Percentiles rank a stretch among this genome's conserved stretches.
Conservation (phyloP, 306 rosid genomes). For the Adenanthera pavonina region DNA sequence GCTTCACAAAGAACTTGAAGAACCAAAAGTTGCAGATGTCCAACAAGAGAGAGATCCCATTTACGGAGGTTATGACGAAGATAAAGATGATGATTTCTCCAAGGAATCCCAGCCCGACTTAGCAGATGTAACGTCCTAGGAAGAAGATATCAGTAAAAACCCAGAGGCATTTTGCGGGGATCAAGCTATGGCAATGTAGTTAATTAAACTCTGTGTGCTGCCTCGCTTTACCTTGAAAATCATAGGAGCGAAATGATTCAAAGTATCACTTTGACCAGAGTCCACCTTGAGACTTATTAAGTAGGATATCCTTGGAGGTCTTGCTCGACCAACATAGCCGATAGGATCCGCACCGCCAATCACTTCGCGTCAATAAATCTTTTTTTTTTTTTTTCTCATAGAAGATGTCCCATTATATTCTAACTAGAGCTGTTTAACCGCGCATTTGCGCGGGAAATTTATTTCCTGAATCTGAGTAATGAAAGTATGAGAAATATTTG, state of each 20-base stretch:
- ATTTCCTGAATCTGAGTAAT: too few relatives aligned
- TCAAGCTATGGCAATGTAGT: neutral
- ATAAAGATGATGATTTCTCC: constrained; percentile 23
- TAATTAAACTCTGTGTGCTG: neutral
- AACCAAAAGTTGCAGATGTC: constrained; percentile 34
- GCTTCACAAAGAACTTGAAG: constrained; percentile 21
- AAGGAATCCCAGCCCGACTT: constrained; percentile 38
- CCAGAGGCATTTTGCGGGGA: neutral
- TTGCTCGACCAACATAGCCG: neutral
- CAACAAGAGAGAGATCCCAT: constrained; percentile 33
- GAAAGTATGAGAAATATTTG: too few relatives aligned
- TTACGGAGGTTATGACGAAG: constrained; percentile 27
- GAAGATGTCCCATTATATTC: neutral
- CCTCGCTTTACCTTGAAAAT: neutral
- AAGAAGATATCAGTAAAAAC: neutral
- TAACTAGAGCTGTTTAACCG: neutral
- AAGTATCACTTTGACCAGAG: neutral
- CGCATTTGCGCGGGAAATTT: too few relatives aligned
- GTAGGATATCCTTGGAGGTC: neutral
- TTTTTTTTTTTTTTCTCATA: neutral
- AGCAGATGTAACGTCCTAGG: constrained; percentile 34
- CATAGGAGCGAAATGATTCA: neutral
- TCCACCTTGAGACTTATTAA: neutral
- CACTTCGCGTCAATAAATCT: neutral
- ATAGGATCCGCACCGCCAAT: neutral